Evolutionary conservation across 805 yeast genomes (phyloP).

Genomic region (Saccharomycopsis amapae): DNA sequence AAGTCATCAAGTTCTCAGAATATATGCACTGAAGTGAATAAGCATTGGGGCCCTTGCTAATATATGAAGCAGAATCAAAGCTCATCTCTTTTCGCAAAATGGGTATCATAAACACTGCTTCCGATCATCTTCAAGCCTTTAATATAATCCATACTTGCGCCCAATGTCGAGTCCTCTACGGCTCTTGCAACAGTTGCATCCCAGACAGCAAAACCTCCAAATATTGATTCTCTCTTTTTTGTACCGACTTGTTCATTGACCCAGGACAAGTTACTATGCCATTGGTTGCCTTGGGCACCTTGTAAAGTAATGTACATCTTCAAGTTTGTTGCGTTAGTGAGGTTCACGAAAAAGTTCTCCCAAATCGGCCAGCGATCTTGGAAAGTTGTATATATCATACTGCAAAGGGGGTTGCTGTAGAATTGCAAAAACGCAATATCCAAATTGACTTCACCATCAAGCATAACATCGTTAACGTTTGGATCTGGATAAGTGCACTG

Average conservation of each 20-base stretch:
- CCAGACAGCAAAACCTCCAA: slow-evolving; percentile 20
- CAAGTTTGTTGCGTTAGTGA: slow-evolving; percentile 37
- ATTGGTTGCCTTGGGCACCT: slow-evolving; percentile 5
- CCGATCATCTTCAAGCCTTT: slow-evolving; percentile 16
- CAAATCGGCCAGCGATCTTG: slow-evolving; percentile 37
- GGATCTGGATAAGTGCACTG: slow-evolving; percentile 61
- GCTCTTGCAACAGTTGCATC: slow-evolving; percentile 18
- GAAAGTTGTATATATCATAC: slow-evolving; percentile 31
- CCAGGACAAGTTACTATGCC: slow-evolving; percentile 11
- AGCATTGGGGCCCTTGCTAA: no score
- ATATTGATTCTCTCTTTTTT: slow-evolving; percentile 4
- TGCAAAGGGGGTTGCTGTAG: slow-evolving; percentile 48
- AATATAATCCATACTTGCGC: slow-evolving; percentile 6
- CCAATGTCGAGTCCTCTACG: slow-evolving; percentile 10
- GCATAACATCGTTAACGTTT: slow-evolving; percentile 34
- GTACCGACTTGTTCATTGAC: slow-evolving; percentile 7
- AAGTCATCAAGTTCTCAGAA: no score
- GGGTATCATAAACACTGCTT: slow-evolving; percentile 11
- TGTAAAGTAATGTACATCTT: slow-evolving; percentile 18
- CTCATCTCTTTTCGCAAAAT: slow-evolving; percentile 18
- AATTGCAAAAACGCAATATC: slow-evolving; percentile 61
- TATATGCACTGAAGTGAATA: no score
- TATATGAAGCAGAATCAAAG: no score
- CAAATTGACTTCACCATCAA: slow-evolving; percentile 37
- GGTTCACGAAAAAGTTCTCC: slow-evolving; percentile 47